phyloP scores from a whole-genome alignment of 306 rosid genomes.

The Cajanus cajan region DNA sequence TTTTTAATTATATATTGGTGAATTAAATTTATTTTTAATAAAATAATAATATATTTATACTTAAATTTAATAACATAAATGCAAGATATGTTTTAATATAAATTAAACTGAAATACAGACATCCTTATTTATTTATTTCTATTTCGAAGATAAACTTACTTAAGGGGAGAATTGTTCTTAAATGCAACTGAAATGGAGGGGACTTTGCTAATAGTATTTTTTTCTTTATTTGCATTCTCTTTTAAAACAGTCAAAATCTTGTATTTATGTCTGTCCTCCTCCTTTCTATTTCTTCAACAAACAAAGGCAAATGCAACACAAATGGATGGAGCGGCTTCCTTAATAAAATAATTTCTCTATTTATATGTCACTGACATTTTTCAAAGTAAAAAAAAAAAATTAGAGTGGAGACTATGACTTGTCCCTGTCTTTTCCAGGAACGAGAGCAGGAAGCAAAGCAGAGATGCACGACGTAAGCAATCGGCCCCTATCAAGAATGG shows the following conservation, averaged over 20 bases:
- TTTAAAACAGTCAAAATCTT: too few relatives aligned
- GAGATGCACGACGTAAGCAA: conserved; percentile 25
- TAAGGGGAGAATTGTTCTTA: neutral
- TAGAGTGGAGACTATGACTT: conserved; percentile 12
- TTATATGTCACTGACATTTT: neutral
- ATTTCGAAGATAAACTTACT: neutral
- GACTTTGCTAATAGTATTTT: too few relatives aligned
- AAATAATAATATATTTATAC: neutral
- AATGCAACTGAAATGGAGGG: neutral
- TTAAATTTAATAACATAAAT: neutral
- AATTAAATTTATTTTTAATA: too few relatives aligned
- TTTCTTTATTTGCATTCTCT: too few relatives aligned
- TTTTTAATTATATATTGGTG: too few relatives aligned
- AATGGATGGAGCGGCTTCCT: too few relatives aligned
- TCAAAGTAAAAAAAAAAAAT: neutral
- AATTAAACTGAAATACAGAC: neutral
- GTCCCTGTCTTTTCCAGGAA: conserved; percentile 39
- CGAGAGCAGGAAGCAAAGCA: conserved; percentile 30
- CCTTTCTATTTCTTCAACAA: too few relatives aligned
- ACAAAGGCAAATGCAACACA: neutral
- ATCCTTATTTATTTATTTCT: neutral
- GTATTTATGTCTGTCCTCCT: too few relatives aligned
- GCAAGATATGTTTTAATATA: neutral
- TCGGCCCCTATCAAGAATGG: neutral
- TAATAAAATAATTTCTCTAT: neutral